Base-by-base conservation (phyloP, 352 stramenopile genomes). In the Pythium dissotocum region DNA sequence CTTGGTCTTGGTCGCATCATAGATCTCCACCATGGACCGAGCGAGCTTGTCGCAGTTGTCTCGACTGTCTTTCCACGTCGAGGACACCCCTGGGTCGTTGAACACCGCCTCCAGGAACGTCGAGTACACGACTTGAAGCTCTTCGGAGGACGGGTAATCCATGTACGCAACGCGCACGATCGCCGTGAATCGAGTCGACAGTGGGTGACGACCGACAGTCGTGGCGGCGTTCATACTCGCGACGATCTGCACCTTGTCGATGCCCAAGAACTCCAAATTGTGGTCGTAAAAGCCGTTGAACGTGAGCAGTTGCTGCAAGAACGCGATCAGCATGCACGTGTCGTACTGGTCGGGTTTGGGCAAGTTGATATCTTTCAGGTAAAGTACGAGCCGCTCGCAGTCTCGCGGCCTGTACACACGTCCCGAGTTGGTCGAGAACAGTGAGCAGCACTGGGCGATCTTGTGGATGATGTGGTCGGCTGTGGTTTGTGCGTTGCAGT, bases 281-380 rank as follows among this genome's bases (percentile, higher is more conserved):
- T 93, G 87, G 65, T 99, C 91, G 77, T 98, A 99, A 67, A 99
- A 99, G n/a, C 96, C 96, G 26, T 94, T 87, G 68, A 98, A 98
- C 0, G 95, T 98, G 61, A 98, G 79, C 24, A 99, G 71, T 72
- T 98, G 95, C 75, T 99, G 96, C 3, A 99, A 77, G 72, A 99
- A 99, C 5, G 95, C 93, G 30, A 99, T 97, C 24, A 99, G 82
- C 89, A 98, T 97, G 73, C 95, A 98, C 49, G 96, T 99, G 66
- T 98, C 90, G 73, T 98, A 99, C 72, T 94, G 85, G 64, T 99
- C 96, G 0, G 94, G 94, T 46, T 96, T 97, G 5, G 96, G 93
- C 55, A 99, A 72, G 66, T 99, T 98, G 69, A 99, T 98, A 63
- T 99, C 95, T 72, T 98, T 98, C 28, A 99, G 78, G 72, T 98